These are phyloP conservation scores for Pneumocystis sp. DNA, from an alignment of 1,139 yeast species.

Conservation along the genomic window DNA sequence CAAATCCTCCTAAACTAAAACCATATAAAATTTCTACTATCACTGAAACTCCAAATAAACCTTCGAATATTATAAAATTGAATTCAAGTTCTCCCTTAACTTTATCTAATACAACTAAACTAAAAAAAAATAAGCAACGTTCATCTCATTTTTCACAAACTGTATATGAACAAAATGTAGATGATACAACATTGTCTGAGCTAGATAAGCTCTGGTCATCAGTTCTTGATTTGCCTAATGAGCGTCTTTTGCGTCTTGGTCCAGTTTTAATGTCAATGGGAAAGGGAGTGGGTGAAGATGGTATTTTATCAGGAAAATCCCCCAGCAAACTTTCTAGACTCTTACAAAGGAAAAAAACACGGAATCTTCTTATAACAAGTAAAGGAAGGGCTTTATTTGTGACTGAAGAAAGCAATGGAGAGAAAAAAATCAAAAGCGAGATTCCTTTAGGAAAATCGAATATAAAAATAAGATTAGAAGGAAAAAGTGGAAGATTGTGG, in stretches of 20 bases:
- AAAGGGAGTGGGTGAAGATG: not conserved
- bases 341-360: constrained; percentile 8
- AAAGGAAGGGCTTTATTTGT: constrained; percentile 9
- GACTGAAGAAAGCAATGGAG: constrained; percentile 7
- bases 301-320: not conserved
- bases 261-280: constrained; percentile 7
- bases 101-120: constrained; percentile 18
- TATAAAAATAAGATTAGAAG: constrained; percentile 2
- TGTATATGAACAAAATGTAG: constrained; percentile 15
- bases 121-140: constrained; percentile 15
- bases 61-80: constrained; percentile 29
- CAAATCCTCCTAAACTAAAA: constrained; percentile 56
- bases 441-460: constrained; percentile 1
- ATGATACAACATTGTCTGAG: constrained; percentile 12
- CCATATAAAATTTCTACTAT: constrained; percentile 42
- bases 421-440: constrained; percentile 3
- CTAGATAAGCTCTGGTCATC: constrained; percentile 15
- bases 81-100: constrained; percentile 14
- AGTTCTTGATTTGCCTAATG: constrained; percentile 21
- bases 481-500: constrained; percentile 3
- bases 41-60: constrained; percentile 23
- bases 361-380: constrained; percentile 8
- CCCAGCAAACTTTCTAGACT: constrained; percentile 5
- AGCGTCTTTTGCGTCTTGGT: constrained; percentile 13
- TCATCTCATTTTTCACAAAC: constrained; percentile 19